Conservation (phyloP, 2,329 filamentous ascomycete species). For the Penicillium sumatraense region DNA sequence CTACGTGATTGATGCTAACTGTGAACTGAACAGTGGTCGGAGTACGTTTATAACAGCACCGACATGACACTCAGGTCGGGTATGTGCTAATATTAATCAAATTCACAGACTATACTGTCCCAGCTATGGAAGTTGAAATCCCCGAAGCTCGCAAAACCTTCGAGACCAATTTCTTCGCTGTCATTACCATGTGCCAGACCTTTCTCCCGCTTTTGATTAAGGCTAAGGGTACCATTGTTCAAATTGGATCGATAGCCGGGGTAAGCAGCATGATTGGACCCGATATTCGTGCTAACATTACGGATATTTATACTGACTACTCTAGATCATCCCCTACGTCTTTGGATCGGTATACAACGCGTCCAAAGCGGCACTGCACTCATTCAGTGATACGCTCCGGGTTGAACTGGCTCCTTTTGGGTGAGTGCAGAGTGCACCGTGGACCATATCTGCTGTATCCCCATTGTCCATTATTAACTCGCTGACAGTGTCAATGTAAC, state of each 20-base stretch:
- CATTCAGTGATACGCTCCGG: constrained; percentile 62
- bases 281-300: no score
- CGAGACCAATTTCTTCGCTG: constrained; percentile 61
- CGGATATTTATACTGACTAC: no score
- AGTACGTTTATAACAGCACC: constrained; percentile 24
- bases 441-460: not conserved
- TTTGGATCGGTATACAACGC: constrained; percentile 60
- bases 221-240: constrained; percentile 50
- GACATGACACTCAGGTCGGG: not conserved
- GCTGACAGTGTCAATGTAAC: constrained; percentile 53
- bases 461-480: not conserved
- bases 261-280: constrained; percentile 23
- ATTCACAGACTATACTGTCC: constrained; percentile 57
- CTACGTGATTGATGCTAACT: no score
- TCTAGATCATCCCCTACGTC: constrained; percentile 48
- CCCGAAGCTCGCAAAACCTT: constrained; percentile 53
- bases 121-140: constrained; percentile 60
- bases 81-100: not conserved
- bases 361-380: constrained; percentile 63
- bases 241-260: constrained; percentile 51
- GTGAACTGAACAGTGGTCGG: constrained; percentile 27
- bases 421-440: constrained; percentile 28
- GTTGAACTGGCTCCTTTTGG: constrained; percentile 59
- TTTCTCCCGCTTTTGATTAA: constrained; percentile 60
- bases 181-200: constrained; percentile 62